Percentiles rank a stretch among this genome's conserved stretches.
These are phyloP conservation scores for Hypomyces rosellus DNA, from an alignment of 2,329 filamentous ascomycete species.

Conservation along the genomic window DNA sequence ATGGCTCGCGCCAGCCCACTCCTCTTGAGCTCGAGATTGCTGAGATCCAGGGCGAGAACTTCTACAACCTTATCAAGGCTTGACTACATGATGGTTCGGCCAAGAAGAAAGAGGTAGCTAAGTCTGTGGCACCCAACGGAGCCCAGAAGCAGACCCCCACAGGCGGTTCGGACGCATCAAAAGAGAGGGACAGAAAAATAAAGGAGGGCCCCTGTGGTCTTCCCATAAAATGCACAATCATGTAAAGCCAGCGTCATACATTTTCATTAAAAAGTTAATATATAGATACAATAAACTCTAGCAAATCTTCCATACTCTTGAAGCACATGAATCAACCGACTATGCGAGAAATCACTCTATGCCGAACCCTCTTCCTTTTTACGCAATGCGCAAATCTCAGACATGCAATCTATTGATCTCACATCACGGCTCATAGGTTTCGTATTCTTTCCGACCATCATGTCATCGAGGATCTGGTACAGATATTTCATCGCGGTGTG, in stretches of 20 bases:
- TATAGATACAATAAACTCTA: conserved; percentile 13
- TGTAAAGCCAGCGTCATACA: conserved; percentile 34
- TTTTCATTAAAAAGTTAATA: conserved; percentile 7
- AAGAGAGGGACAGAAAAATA: conserved; percentile 2
- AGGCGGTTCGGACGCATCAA: conserved; percentile 11
- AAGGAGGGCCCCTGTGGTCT: conserved; percentile 67
- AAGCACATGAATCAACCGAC: background rate
- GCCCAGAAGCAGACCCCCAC: background rate
- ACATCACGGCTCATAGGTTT: conserved; percentile 20
- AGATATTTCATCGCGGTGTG: conserved; percentile 23
- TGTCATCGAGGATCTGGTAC: conserved; percentile 21
- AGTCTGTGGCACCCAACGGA: conserved; percentile 19
- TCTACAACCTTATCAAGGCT: conserved; percentile 69
- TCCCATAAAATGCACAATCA: conserved; percentile 65
- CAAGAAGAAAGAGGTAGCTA: conserved; percentile 20
- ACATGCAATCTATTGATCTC: conserved; percentile 23
- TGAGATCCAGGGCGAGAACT: conserved; percentile 73
- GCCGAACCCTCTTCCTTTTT: conserved; percentile 16
- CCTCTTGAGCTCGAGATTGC: conserved; percentile 73
- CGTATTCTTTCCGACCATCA: conserved; percentile 15
- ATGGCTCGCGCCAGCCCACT: conserved; percentile 79
- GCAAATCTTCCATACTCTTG: background rate
- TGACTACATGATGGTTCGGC: conserved; percentile 68
- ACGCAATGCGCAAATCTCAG: conserved; percentile 22
- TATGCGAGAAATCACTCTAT: background rate